Evolutionary conservation across 176 grass and related monocot genomes (phyloP).

Genomic region (Phyllostachys edulis): DNA sequence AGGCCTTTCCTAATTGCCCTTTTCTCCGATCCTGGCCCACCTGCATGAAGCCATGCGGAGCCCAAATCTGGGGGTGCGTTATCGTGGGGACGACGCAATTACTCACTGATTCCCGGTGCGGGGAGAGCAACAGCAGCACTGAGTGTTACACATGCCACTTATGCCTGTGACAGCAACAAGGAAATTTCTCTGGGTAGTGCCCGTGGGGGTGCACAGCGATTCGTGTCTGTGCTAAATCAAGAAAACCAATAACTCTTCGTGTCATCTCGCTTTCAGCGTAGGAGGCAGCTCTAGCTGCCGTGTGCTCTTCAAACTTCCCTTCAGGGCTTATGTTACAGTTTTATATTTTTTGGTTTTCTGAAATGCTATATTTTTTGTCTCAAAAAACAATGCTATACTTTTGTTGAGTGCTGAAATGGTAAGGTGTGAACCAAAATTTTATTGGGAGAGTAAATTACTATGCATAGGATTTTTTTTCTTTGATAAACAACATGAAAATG

Average conservation of each 20-base stretch:
- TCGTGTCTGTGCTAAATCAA: background rate
- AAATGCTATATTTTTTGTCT: background rate
- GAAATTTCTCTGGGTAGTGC: background rate
- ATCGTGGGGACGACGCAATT: background rate
- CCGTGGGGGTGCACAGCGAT: background rate
- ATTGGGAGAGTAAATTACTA: background rate
- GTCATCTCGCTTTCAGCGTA: background rate
- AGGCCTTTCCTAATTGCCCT: too few species aligned
- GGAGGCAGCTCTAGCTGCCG: background rate
- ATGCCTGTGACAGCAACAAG: background rate
- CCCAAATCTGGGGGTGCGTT: background rate
- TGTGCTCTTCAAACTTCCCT: background rate
- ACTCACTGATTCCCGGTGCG: background rate
- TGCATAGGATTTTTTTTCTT: background rate
- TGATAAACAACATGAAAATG: background rate
- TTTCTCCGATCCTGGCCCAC: background rate
- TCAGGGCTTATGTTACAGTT: background rate
- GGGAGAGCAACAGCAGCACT: background rate
- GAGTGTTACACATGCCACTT: background rate
- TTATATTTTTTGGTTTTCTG: background rate
- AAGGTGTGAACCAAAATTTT: background rate
- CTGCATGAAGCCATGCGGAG: background rate
- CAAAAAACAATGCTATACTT: background rate
- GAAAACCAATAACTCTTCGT: background rate
- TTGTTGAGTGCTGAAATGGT: background rate